Evolutionary conservation across 75 land plant species (phyloP).

Genomic region (Chamaecyparis obtusa): DNA sequence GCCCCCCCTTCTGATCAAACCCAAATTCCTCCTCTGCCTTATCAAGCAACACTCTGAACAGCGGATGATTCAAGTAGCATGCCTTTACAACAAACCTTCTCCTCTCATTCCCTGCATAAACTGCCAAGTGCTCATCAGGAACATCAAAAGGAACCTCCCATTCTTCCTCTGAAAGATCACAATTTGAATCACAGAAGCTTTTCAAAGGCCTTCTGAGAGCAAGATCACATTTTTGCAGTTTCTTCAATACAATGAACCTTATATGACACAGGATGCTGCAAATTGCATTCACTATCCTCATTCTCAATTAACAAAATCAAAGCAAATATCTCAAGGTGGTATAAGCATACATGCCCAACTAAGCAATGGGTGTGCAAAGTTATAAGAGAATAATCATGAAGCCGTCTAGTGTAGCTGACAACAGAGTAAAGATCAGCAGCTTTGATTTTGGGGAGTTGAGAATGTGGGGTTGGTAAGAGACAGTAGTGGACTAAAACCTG

Average conservation of each 20-base stretch:
- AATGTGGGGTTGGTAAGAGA: not conserved
- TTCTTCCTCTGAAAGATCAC: not conserved
- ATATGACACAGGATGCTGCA: not conserved
- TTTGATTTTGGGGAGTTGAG: not conserved
- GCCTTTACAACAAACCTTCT: slow-evolving; percentile 40
- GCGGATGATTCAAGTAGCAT: slow-evolving; percentile 31
- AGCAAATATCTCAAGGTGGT: not conserved
- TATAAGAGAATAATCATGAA: not conserved
- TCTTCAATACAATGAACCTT: not conserved
- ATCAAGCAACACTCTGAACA: slow-evolving; percentile 44
- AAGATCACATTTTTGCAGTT: not conserved
- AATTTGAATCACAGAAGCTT: not conserved
- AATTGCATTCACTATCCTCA: not conserved
- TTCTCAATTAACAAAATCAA: not conserved
- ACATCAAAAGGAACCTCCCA: slow-evolving; percentile 2
- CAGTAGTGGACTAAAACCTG: not conserved
- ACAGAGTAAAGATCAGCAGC: not conserved
- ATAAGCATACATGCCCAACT: not conserved
- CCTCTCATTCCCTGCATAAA: slow-evolving; percentile 49
- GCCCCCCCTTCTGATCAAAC: slow-evolving; percentile 40
- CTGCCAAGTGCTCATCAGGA: slow-evolving; percentile 43
- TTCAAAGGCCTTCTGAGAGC: not conserved
- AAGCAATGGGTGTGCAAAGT: not conserved
- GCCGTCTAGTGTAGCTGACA: not conserved
- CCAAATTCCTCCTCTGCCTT: slow-evolving; percentile 58